Percentiles rank a stretch among this genome's conserved stretches.
phyloP scores from a whole-genome alignment of 345 rosid species.

The Eucalyptus marginata region DNA sequence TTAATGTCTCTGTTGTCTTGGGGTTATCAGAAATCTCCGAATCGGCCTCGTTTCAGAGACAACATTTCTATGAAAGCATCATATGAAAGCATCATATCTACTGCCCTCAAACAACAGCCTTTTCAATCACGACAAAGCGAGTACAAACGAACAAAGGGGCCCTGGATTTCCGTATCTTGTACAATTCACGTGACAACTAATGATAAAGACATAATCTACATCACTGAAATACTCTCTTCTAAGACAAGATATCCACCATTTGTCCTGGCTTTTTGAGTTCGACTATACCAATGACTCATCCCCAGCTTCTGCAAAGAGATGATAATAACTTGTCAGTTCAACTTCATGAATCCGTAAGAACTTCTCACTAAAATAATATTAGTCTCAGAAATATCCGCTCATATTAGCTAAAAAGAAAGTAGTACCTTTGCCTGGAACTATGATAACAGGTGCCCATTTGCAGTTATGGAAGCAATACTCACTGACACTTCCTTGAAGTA shows the following conservation, averaged over 20 bases:
- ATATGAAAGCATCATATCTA: background rate
- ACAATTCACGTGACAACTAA: background rate
- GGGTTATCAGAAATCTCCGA: background rate
- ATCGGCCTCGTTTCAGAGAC: background rate
- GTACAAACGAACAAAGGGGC: background rate
- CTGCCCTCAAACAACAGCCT: background rate
- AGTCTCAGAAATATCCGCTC: background rate
- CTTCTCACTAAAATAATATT: background rate
- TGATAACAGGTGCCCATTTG: conserved; percentile 63
- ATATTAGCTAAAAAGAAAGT: background rate
- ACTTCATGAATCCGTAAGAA: background rate
- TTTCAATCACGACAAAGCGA: background rate
- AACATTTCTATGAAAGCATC: background rate
- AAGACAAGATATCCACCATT: background rate
- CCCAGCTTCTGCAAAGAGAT: conserved; percentile 22
- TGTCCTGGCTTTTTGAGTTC: background rate
- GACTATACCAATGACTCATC: conserved; percentile 25
- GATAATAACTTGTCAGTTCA: background rate
- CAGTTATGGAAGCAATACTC: conserved; percentile 81
- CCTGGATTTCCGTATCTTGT: background rate
- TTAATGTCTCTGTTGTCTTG: background rate
- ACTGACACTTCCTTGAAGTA: conserved; percentile 71
- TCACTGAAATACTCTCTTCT: background rate
- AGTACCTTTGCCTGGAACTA: conserved; percentile 82
- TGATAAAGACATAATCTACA: background rate